Evolutionary conservation across 129 eudicot species (phyloP), one percentile per base, ranked within the genome.

Genomic region (Saussurea involucrata): DNA sequence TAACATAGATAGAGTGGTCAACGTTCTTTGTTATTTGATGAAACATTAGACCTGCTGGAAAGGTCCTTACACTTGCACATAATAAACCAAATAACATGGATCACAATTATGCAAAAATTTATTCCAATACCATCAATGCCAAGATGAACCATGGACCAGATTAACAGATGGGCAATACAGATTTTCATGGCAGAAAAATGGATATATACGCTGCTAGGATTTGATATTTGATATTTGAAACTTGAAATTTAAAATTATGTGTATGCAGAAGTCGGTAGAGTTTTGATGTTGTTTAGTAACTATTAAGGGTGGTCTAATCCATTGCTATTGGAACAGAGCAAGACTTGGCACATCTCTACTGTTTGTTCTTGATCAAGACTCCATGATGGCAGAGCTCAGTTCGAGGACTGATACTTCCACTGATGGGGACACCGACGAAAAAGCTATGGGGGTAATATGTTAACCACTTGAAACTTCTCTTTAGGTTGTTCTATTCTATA

Each of bases 371-470:
- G 73, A 65, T 71, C 65, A 71, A 75, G 83, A 74, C 31, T 70
- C 66, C 63, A 85, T 57, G 81, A 88, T 88, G 93, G 86, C 90
- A 13, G 90, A 81, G 67, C 80, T 81, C 71, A 88, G 96, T 81
- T 86, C 92, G 36, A 86, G 81, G 89, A 88, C 90, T 32, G 88
- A 85, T 87, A 65, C 82, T 80, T 86, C 96, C 0, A 87, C 90
- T 8, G 96, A 90, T 76, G 95, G 86, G 3, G 91, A 87, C 36
- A 89, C 91, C 4, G 86, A 79, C 25, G 85, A 82, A 42, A 76
- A 81, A 63, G 75, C 80, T 57, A 20, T 78, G 63, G 76, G 76
- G 57, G 83, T 81, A 78, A 75, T 79, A 31, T 24, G 67, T 58
- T 63, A 67, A 71, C 78, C 57, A 68, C 63, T 79, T 66, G 11